Base-by-base conservation (phyloP, 805 yeast species). In the Teunomyces panamensis region DNA sequence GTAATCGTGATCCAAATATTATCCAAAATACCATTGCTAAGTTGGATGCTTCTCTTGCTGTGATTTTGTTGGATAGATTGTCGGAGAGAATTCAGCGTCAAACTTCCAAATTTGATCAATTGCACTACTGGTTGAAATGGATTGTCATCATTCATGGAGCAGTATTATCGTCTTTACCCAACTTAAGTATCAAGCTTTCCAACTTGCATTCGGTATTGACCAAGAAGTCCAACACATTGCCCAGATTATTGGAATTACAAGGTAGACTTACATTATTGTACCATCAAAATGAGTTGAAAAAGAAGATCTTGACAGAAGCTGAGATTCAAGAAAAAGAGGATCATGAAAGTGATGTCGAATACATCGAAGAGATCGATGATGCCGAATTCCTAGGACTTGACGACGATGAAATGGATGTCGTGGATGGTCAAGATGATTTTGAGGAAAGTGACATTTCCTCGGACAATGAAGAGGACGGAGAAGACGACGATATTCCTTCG, bases 281-380 rank as follows among this genome's bases (percentile, higher is more conserved):
- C 39, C 75, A 76, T 42, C 73, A 72, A 48, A 59, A 68, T 36
- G 74, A 69, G 35, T 61, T 75, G 53, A 73, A 69, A 50, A 62
- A 65, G 42, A 77, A 75, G 50, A 63, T 77, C 30, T 50, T 68
- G 41, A 63, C 50, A 50, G 63, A 56, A 16, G 14, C 34, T 13
- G 63, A 56, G 3, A 55, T 53, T 7, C 59, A 58, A 17, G 63
- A 59, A n/a, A 62, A 55, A n/a, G 64, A 63, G 7, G 64, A 60
- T 7, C 69, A 62, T 5, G 80, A 77, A 49, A 65, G 73, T 44
- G 83, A 77, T 44, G 85, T 85, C n/a, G 91, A 85, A 55, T 85
- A 84, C 57, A 70, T 81, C 20, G 92, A 85, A 64, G 91, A 84
- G 56, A 61, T 85, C 24, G 85, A 80, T 57, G 83, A 78, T 52